Evolutionary conservation across 2,329 filamentous ascomycete genomes (phyloP).

Genomic region (Curvularia lunata): DNA sequence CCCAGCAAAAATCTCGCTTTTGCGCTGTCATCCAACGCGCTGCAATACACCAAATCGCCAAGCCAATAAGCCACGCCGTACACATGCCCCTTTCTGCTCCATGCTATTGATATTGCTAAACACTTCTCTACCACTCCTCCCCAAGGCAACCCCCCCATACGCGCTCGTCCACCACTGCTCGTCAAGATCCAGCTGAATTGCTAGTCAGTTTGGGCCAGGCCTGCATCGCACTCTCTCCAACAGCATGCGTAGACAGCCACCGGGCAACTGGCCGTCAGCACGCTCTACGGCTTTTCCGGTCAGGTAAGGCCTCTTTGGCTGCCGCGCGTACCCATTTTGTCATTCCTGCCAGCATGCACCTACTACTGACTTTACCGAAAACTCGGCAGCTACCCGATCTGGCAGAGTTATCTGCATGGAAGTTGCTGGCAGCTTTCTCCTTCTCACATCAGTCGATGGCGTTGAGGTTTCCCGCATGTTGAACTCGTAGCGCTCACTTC

Average conservation of each 20-base stretch:
- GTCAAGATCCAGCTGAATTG: not conserved
- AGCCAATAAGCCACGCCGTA: conserved; percentile 27
- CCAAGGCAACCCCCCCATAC: conserved; percentile 2
- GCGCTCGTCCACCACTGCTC: conserved; percentile 2
- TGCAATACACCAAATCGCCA: conserved; percentile 17
- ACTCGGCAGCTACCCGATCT: not conserved
- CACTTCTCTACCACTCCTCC: conserved; percentile 8
- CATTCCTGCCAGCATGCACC: not conserved
- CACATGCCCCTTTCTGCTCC: conserved; percentile 20
- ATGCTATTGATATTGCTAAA: conserved; percentile 1
- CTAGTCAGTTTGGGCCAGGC: not conserved
- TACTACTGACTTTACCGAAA: not conserved
- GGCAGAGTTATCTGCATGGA: conserved; percentile 1
- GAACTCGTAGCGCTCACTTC: conserved; percentile 10
- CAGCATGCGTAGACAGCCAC: not conserved
- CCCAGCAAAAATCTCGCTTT: conserved; percentile 3
- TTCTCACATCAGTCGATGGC: conserved; percentile 1
- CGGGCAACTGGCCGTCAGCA: not conserved
- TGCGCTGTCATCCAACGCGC: conserved; percentile 6
- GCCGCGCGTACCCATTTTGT: not conserved
- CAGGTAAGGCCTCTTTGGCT: not conserved
- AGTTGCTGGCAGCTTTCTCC: not conserved
- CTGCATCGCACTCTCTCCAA: not conserved
- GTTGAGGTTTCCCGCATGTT: not conserved
- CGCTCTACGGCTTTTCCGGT: not conserved